Base-by-base conservation (phyloP, 2,329 filamentous ascomycete genomes). In the Penicillium glabrum region DNA sequence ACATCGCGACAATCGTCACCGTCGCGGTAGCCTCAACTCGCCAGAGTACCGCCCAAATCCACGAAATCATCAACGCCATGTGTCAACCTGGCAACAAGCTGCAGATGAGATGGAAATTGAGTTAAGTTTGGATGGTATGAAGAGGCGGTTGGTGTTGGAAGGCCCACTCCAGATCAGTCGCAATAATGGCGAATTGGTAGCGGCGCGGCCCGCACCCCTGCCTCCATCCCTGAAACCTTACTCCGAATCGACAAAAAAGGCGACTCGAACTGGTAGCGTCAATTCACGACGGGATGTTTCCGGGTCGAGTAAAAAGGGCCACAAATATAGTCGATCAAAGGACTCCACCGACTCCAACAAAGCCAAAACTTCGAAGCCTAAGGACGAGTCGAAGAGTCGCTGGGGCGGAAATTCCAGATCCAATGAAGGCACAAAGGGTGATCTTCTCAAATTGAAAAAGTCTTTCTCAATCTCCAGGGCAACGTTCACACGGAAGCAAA, bases 81-180 rank as follows among this genome's bases (percentile, higher is more conserved):
- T 35, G 9, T 49, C 46, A 16, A 48, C 47, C 14, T 50, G 47
- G 47, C 23, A 24, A 27, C 47, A 50, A 24, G 35, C 21, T 10
- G 37, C 47, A n/a, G 47, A 50, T 7, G 31, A 50, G 16, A 26
- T 50, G 47, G 47, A 50, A 39, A 50, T 50, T n/a, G 10, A 23
- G 16, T 50, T 39, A 3, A 27, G 33, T 19, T 9, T 26, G 19
- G 47, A 39, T 39, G 50, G 41, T 1, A 45, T 21, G 41, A 53
- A 51, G 14, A 60, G 62, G 16, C 39, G 61, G 11, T 53, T 64
- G 4, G 46, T 68, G n/a, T 55, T 69, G 13, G 65, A 68, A 14
- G 56, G 60, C 13, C 70, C 71, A 27, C 55, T 73, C 29, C 72
- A 74, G 44, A 70, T 72, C 43, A 72, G 71, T 56, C 66, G 72